Percentiles rank a stretch among this genome's conserved stretches.
Evolutionary conservation across 805 yeast genomes (phyloP).

Genomic region (Spencermartinsiella europaea): DNA sequence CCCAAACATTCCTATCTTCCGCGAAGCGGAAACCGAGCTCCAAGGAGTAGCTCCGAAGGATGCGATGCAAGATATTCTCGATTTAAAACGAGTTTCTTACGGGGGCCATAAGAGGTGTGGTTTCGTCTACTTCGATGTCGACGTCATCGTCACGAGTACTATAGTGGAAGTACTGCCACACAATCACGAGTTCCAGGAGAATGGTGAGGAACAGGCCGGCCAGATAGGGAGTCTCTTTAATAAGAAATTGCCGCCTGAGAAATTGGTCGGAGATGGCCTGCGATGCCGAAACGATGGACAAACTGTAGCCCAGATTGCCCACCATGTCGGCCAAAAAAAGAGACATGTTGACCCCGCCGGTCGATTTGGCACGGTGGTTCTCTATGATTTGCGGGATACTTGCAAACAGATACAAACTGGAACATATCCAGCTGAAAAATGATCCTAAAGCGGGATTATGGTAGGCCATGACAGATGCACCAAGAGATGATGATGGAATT

Average conservation of each 20-base stretch:
- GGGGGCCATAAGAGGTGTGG: slow-evolving; percentile 1
- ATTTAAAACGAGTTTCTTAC: no score
- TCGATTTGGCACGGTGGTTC: slow-evolving; percentile 36
- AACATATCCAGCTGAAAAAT: slow-evolving; percentile 15
- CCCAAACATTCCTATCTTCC: no score
- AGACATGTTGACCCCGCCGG: slow-evolving; percentile 34
- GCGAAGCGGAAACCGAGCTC: no score
- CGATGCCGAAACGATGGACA: slow-evolving; percentile 28
- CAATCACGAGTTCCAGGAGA: slow-evolving; percentile 23
- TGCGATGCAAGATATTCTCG: no score
- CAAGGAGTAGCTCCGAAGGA: no score
- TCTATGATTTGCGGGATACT: slow-evolving; percentile 38
- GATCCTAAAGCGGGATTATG: slow-evolving; percentile 9
- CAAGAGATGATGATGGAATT: not conserved
- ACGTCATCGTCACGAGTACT: not conserved
- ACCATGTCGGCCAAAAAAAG: slow-evolving; percentile 28
- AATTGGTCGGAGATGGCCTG: slow-evolving; percentile 10
- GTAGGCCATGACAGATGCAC: not conserved
- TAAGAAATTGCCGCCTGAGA: slow-evolving; percentile 22
- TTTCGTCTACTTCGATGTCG: not conserved
- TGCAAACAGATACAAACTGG: slow-evolving; percentile 25
- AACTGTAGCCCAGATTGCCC: slow-evolving; percentile 25
- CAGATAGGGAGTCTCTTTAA: slow-evolving; percentile 29
- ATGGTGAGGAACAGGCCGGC: slow-evolving; percentile 25
- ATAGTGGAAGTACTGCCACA: slow-evolving; percentile 22